Base-by-base conservation (phyloP, 2,329 filamentous ascomycete species). In the Claviceps sp. region DNA sequence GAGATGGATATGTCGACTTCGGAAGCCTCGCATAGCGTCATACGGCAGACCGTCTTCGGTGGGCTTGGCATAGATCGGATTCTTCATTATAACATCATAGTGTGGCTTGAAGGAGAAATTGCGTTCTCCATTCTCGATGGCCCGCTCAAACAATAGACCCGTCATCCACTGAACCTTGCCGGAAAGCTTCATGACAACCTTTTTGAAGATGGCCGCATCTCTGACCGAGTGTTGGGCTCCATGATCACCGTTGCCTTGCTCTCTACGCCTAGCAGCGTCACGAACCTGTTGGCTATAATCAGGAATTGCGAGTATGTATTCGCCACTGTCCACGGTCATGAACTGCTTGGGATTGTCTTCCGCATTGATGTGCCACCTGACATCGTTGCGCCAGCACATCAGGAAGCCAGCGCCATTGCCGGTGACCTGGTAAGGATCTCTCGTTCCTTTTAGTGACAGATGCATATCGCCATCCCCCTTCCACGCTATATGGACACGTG, bases 331-430 rank as follows among this genome's bases (percentile, higher is more conserved):
- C 4, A 98, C 89, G 1, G 85, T 89, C 85, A 98, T 94, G 68
- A 98, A 94, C 54, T 87, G 85, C 63, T 87, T 87, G 0, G 93
- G 90, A 60, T 98, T 87, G 59, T 94, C 82, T 49, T 89, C 84
- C 49, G 84, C 81, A 53, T 90, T 86, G 49, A 98, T 82, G 54
- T 84, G 85, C 81, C 89, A 94, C 55, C 80, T 82, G 40, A 98
- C 90, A 65, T 96, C 87, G 61, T 89, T 94, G 50, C 93, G 85
- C 91, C 91, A 98, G 66, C 94, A 97, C 89, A 98, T 96, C 44
- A 97, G 79, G 63, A 98, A 95, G 4, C 93, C 93, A 37, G 90
- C 90, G 41, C 93, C 93, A 59, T 91, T 85, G 8, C 91, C 90
- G 41, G 89, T 96, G 45, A 98, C 84, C 54, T 87, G 79, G 65